A percentile compares a stretch with the other conserved stretches of the same genome.
phyloP scores from a whole-genome alignment of 2,329 filamentous ascomycete species.

The Boeremia lycopersici region DNA sequence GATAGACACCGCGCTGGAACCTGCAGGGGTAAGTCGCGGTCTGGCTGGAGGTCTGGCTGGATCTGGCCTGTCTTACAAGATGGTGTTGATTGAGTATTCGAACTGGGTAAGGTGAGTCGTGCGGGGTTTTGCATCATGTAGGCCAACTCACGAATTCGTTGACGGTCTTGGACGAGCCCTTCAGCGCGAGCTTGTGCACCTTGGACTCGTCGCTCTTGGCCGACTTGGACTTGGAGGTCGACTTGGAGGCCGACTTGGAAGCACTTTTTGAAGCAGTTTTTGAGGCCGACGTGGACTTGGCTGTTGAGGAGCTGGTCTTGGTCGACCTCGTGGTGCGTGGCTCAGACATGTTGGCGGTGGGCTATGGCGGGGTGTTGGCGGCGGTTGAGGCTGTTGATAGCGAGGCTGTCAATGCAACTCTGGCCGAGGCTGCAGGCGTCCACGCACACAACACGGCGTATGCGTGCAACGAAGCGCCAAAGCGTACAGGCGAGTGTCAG shows the following conservation, averaged over 20 bases:
- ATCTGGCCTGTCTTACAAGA: conserved; percentile 66
- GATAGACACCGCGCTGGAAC: conserved; percentile 84
- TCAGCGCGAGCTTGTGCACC: conserved; percentile 91
- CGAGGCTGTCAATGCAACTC: conserved; percentile 40
- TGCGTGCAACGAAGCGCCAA: not conserved
- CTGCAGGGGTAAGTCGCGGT: conserved; percentile 53
- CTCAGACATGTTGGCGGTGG: conserved; percentile 36
- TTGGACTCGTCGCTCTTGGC: conserved; percentile 75
- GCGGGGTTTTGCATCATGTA: not conserved
- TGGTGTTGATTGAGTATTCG: conserved; percentile 97
- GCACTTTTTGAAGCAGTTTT: conserved; percentile 21
- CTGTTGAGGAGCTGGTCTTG: conserved; percentile 8
- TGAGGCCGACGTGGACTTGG: conserved; percentile 12
- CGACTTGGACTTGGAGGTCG: conserved; percentile 46
- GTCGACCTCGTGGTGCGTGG: conserved; percentile 31
- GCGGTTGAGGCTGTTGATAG: conserved; percentile 32
- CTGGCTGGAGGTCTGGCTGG: not conserved
- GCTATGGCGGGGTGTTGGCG: not conserved
- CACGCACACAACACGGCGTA: not conserved
- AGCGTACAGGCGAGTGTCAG: not conserved
- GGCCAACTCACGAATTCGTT: conserved; percentile 82
- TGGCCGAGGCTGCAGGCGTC: not conserved
- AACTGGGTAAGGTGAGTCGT: conserved; percentile 62
- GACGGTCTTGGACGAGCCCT: conserved; percentile 83
- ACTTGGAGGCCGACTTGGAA: conserved; percentile 38